phyloP scores from a whole-genome alignment of 495 filamentous ascomycete genomes.

The Parmelia sp. region DNA sequence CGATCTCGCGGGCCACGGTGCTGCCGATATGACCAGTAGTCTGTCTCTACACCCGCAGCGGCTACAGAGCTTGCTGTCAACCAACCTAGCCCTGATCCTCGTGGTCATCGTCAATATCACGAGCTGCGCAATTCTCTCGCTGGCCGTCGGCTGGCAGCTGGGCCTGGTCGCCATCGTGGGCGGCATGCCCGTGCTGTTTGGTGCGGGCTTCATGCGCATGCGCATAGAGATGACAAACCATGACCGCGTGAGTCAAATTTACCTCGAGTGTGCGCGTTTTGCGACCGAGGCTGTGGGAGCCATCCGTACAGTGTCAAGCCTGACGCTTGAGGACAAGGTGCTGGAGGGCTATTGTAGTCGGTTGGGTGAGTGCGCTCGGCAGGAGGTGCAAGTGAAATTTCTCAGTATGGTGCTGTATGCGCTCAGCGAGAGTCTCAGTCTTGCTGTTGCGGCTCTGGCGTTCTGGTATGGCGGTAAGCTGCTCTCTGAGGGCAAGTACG shows the following conservation, averaged over 20 bases:
- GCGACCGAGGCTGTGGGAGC: not conserved
- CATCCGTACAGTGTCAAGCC: not conserved
- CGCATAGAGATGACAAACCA: not conserved
- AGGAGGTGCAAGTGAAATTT: not conserved
- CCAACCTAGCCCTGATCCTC: slow-evolving; percentile 41
- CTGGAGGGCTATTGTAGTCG: not conserved
- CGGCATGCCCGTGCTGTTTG: not conserved
- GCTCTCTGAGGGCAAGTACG: no score
- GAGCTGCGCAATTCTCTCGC: slow-evolving; percentile 40
- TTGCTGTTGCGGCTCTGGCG: no score
- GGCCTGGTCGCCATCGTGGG: not conserved
- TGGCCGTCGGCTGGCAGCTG: not conserved
- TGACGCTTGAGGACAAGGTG: not conserved
- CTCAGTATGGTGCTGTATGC: not conserved
- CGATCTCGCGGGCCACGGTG: slow-evolving; percentile 41
- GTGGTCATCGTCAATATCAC: slow-evolving; percentile 42
- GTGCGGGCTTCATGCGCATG: not conserved
- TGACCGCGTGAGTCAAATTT: not conserved
- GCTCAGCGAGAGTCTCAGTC: not conserved
- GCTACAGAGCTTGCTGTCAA: slow-evolving; percentile 43
- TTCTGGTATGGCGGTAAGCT: no score
- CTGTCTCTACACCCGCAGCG: not conserved
- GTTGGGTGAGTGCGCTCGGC: not conserved
- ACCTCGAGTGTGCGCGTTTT: not conserved
- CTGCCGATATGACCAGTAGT: not conserved